These are phyloP conservation scores for Aspergillus neoniger DNA, from an alignment of 2,329 filamentous ascomycete genomes.

Conservation along the genomic window DNA sequence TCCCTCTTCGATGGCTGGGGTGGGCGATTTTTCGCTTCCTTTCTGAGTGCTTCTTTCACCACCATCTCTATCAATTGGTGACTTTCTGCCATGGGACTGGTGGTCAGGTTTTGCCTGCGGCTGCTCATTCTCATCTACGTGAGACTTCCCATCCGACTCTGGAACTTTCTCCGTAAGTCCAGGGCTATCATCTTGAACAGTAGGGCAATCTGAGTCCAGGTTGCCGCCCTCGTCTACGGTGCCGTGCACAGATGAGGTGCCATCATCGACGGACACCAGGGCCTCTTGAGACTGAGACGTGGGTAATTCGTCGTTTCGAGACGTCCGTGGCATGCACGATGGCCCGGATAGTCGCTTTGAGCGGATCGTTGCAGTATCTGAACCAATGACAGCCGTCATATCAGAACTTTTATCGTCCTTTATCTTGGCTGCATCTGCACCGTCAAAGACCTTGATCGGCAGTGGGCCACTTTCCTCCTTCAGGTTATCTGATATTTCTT, in stretches of 20 bases:
- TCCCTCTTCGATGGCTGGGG: not conserved
- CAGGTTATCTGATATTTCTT: not conserved
- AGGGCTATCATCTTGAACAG: constrained; percentile 9
- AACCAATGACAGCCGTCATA: constrained; percentile 60
- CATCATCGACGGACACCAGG: constrained; percentile 25
- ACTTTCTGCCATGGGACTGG: not conserved
- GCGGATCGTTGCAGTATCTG: constrained; percentile 33
- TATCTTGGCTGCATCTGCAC: constrained; percentile 29
- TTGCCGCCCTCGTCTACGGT: constrained; percentile 28
- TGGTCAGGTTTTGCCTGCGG: not conserved
- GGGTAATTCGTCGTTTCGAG: constrained; percentile 21
- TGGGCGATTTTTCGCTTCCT: not conserved
- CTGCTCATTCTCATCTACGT: not conserved
- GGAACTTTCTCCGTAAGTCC: not conserved
- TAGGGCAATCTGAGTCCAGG: constrained; percentile 21
- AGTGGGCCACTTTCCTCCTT: constrained; percentile 1
- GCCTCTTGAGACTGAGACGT: constrained; percentile 41
- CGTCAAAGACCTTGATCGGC: constrained; percentile 25
- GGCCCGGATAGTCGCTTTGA: constrained; percentile 35
- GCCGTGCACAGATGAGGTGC: constrained; percentile 29
- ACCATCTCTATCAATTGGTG: not conserved
- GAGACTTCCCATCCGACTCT: not conserved
- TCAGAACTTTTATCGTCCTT: constrained; percentile 63
- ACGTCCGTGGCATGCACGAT: constrained; percentile 29
- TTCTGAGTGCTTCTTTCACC: not conserved